phyloP scores from a whole-genome alignment of 2,329 filamentous ascomycete genomes.

The Epichloe brachyelytri region DNA sequence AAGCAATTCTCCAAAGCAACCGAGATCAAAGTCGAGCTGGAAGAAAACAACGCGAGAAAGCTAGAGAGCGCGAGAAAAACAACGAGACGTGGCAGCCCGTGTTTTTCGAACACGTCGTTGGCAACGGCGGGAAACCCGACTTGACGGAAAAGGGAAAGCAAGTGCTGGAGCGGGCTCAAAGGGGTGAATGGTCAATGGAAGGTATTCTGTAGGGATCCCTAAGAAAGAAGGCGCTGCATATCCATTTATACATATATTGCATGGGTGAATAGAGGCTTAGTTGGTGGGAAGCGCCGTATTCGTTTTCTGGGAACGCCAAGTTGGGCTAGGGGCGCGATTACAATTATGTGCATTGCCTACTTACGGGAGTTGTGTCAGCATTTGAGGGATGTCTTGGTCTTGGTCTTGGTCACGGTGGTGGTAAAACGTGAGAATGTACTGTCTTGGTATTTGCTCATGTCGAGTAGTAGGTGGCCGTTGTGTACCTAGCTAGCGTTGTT shows the following conservation, averaged over 20 bases:
- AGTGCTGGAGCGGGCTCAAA: slow-evolving; percentile 39
- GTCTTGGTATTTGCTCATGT: too few relatives aligned
- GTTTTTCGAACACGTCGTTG: slow-evolving; percentile 60
- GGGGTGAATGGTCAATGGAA: slow-evolving; percentile 37
- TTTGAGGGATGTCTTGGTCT: too few relatives aligned
- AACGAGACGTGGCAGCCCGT: slow-evolving; percentile 68
- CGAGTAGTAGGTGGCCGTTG: too few relatives aligned
- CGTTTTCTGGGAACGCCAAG: too few relatives aligned
- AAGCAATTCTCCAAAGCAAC: slow-evolving; percentile 83
- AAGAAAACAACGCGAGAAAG: slow-evolving; percentile 81
- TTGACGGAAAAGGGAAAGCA: slow-evolving; percentile 40
- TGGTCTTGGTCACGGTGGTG: too few relatives aligned
- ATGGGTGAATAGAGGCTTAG: too few relatives aligned
- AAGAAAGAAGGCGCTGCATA: neutral
- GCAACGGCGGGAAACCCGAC: slow-evolving; percentile 42
- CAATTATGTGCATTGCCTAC: too few relatives aligned
- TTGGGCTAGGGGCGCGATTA: too few relatives aligned
- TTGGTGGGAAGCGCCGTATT: too few relatives aligned
- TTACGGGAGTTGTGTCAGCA: too few relatives aligned
- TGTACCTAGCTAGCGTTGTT: too few relatives aligned
- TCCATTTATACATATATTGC: neutral
- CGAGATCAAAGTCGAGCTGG: slow-evolving; percentile 75
- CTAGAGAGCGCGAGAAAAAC: slow-evolving; percentile 60
- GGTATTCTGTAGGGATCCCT: slow-evolving; percentile 25
- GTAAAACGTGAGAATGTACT: too few relatives aligned